Evolutionary conservation across 192 early-diverging fungal genomes (phyloP).

Genomic region (Entomortierella parvispora): DNA sequence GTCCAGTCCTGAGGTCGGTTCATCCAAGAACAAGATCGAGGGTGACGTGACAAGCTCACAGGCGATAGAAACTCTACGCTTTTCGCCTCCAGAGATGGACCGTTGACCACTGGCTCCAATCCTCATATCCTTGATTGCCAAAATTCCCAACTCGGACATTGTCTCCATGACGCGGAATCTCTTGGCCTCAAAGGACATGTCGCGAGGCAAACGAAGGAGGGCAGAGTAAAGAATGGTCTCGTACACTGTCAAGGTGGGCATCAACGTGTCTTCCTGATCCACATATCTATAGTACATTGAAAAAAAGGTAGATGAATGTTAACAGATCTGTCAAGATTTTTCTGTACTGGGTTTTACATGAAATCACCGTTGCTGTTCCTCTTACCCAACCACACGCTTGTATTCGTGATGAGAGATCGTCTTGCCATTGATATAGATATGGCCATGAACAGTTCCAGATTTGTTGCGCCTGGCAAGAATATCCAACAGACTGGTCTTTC

Average conservation of each 20-base stretch:
- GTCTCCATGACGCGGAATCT: constrained; percentile 78
- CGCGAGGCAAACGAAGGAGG: constrained; percentile 78
- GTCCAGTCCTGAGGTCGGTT: constrained; percentile 88
- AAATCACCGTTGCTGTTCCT: constrained; percentile 4
- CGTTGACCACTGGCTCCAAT: constrained; percentile 77
- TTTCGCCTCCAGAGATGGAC: constrained; percentile 93
- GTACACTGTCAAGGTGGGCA: constrained; percentile 88
- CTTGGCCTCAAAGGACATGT: constrained; percentile 75
- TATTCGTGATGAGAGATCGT: constrained; percentile 71
- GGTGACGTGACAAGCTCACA: constrained; percentile 93
- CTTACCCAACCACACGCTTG: constrained; percentile 80
- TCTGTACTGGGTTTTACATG: too few relatives aligned
- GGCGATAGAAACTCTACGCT: constrained; percentile 92
- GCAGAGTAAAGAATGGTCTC: constrained; percentile 94
- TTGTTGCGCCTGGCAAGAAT: constrained; percentile 86
- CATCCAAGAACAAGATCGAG: constrained; percentile 90
- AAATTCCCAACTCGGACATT: constrained; percentile 88
- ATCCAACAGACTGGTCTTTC: constrained; percentile 92
- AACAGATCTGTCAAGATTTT: too few relatives aligned
- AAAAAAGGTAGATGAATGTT: background rate
- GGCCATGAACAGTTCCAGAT: constrained; percentile 72
- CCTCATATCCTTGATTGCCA: constrained; percentile 80
- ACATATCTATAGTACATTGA: constrained; percentile 74
- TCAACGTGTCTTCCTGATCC: constrained; percentile 91
- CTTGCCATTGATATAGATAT: constrained; percentile 83